Base-by-base conservation (phyloP, 2,329 filamentous ascomycete species). In the Ilyonectria destructans region DNA sequence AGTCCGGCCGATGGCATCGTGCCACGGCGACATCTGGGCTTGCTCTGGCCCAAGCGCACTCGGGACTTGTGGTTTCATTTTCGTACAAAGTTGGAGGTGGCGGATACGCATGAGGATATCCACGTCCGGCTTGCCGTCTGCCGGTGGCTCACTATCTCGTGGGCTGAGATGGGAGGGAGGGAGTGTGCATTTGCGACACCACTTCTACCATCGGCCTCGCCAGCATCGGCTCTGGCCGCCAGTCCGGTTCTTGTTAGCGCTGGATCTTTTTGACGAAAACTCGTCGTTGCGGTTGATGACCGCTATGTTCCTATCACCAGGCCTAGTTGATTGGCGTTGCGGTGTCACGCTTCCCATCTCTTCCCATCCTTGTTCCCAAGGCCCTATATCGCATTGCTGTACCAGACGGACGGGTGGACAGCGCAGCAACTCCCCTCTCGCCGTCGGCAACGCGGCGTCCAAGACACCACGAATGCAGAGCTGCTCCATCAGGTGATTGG, bases 181-280 rank as follows among this genome's bases (percentile, higher is more conserved):
- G 73, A 75, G 73, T 75, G 73, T 75, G 70, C 73, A 58, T 73
- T 55, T 46, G 61, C 62, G 31, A 69, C 52, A 67, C 60, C 61
- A 70, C 65, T 51, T 55, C 70, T 60, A 49, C 51, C 62, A 58
- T 62, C 56, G 62, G 61, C 7, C 56, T 62, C 43, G 65, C 72
- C 66, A 51, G 61, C 62, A 45, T 62, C 69, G 66, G 62, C 62
- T 62, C 62, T 65, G 66, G 58, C 69, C 62, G 69, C 49, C 54
- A 67, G 58, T 23, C 58, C 66, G 58, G 67, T 66, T 40, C 21
- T 63, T 62, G 48, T 57, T 71, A 70, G 59, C 33, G 62, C 68
- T 52, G 61, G 54, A 61, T 65, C 68, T 65, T 43, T 45, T 66
- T 49, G 56, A 65, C 46, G 58, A 62, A 19, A 51, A 49, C 61